Evolutionary conservation across 2,329 filamentous ascomycete genomes (phyloP).

Genomic region (Diaporthe sp.): DNA sequence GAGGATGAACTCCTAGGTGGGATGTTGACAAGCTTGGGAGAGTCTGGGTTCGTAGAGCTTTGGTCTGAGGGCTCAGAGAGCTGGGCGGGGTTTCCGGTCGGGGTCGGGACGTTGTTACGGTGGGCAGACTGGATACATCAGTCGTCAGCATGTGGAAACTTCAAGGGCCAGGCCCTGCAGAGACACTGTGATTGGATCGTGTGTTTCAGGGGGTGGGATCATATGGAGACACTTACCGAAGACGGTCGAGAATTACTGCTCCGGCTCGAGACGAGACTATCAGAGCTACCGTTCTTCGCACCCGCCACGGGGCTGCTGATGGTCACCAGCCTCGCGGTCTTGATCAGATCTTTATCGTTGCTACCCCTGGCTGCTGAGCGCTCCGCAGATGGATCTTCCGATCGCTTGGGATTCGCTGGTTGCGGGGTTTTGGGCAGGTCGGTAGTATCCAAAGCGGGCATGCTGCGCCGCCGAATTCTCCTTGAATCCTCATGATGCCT

Average conservation of each 20-base stretch:
- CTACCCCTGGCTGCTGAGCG: constrained; percentile 49
- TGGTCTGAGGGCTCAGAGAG: constrained; percentile 60
- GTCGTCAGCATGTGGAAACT: constrained; percentile 61
- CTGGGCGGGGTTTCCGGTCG: constrained; percentile 67
- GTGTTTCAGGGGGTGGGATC: constrained; percentile 42
- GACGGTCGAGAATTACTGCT: constrained; percentile 73
- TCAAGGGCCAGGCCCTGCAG: constrained; percentile 17
- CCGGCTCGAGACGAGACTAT: constrained; percentile 72
- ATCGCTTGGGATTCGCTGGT: constrained; percentile 55
- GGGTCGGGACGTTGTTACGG: constrained; percentile 66
- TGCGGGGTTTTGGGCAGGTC: constrained; percentile 57
- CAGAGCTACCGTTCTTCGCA: constrained; percentile 70
- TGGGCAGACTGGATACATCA: constrained; percentile 68
- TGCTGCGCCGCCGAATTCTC: constrained; percentile 85
- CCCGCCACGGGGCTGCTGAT: constrained; percentile 53
- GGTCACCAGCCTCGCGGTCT: constrained; percentile 53
- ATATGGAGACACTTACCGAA: constrained; percentile 70
- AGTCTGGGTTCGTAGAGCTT: constrained; percentile 64
- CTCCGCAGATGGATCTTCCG: constrained; percentile 52
- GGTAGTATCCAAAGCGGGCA: constrained; percentile 74
- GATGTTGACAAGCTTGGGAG: constrained; percentile 68
- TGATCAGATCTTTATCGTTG: constrained; percentile 55
- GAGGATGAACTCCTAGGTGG: constrained; percentile 74
- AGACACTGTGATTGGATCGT: constrained; percentile 60
- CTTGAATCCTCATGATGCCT: constrained; percentile 77